Evolutionary conservation across 1,139 yeast genomes (phyloP).

Genomic region (Eremothecium gossypii): DNA sequence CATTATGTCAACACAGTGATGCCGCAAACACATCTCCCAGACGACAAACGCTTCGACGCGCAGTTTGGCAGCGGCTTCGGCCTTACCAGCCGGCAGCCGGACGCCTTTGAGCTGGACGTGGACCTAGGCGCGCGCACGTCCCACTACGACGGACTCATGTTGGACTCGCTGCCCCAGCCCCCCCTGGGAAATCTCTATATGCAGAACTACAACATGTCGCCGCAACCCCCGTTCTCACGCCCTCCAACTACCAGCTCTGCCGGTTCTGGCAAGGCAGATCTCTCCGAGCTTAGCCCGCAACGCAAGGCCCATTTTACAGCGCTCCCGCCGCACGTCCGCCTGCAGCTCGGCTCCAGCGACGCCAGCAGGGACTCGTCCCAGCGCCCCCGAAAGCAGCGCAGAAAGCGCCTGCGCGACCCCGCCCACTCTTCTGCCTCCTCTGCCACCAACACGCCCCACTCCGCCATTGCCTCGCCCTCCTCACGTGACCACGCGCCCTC

Average conservation of each 20-base stretch:
- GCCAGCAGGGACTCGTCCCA: no score
- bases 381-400: slow-evolving; percentile 6
- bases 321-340: slow-evolving; percentile 61
- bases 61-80: no score
- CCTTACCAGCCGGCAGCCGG: no score
- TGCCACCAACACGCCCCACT: slow-evolving; percentile 5
- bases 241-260: slow-evolving; percentile 4
- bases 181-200: no score
- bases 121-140: no score
- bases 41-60: no score
- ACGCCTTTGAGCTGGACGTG: no score
- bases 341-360: slow-evolving; percentile 51
- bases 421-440: slow-evolving; percentile 3
- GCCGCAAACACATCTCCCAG: no score
- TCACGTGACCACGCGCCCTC: slow-evolving; percentile 4
- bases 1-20: slow-evolving; percentile 37
- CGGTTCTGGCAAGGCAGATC: slow-evolving; percentile 1
- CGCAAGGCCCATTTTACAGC: slow-evolving; percentile 66
- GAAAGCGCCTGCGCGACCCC: slow-evolving; percentile 3
- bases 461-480: slow-evolving; percentile 4
- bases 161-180: no score
- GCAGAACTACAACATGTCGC: no score
- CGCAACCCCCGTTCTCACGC: background rate
- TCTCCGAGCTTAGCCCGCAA: slow-evolving; percentile 44
- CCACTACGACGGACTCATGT: no score